A percentile compares a stretch with the other conserved stretches of the same genome.
Evolutionary conservation across 352 stramenopile species (phyloP).

Genomic region (Globisporangium spiculum): DNA sequence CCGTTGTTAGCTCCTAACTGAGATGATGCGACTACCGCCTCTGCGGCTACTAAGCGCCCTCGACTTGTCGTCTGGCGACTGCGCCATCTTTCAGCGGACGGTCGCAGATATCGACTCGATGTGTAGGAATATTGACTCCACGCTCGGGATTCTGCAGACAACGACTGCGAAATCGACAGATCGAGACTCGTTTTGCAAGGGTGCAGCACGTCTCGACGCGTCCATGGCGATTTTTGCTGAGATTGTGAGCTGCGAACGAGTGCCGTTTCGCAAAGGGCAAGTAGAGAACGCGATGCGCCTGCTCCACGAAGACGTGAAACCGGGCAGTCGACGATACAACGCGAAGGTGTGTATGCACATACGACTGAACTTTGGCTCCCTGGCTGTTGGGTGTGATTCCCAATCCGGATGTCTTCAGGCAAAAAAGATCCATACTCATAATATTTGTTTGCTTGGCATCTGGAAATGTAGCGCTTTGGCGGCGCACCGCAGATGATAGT

Average conservation of each 20-base stretch:
- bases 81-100: not conserved
- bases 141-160: not conserved
- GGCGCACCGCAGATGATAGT: not conserved
- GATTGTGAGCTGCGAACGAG: constrained; percentile 1
- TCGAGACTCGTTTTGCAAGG: not conserved
- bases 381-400: not conserved
- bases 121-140: not conserved
- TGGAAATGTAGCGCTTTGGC: not conserved
- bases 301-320: not conserved
- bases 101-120: not conserved
- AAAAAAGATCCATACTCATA: not conserved
- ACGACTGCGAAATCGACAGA: not conserved
- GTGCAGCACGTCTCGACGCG: not conserved
- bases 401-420: not conserved
- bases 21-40: not conserved
- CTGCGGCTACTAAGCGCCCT: not conserved
- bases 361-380: not conserved
- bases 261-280: constrained; percentile 6
- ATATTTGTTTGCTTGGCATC: too few species aligned
- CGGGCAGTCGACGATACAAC: not conserved
- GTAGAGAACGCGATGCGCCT: not conserved
- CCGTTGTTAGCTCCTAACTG: not conserved
- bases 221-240: not conserved
- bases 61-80: not conserved
- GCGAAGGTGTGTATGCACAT: not conserved